Evolutionary conservation across 2,329 filamentous ascomycete genomes (phyloP).

Genomic region (Colletotrichum gigasporum): DNA sequence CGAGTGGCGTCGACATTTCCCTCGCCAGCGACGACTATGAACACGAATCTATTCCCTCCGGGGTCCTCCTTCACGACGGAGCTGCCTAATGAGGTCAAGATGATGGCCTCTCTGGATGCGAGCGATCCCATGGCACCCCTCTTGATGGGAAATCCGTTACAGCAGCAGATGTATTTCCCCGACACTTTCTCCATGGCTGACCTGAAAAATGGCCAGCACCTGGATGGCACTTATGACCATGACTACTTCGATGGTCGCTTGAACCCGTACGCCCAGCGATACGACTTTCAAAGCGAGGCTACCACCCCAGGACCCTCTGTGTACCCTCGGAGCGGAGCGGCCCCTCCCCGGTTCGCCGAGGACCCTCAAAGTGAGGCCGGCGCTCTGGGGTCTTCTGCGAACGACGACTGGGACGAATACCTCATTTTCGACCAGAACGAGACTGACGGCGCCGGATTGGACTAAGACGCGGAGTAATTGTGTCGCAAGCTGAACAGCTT

Average conservation of each 20-base stretch:
- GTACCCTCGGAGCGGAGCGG: no score
- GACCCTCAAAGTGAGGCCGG: no score
- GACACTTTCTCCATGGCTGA: slow-evolving; percentile 8
- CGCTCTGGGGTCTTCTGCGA: no score
- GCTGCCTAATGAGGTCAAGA: slow-evolving; percentile 52
- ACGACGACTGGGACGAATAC: no score
- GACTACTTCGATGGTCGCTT: slow-evolving; percentile 21
- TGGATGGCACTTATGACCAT: slow-evolving; percentile 1
- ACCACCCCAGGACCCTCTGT: slow-evolving; percentile 10
- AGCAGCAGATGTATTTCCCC: slow-evolving; percentile 18
- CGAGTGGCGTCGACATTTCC: slow-evolving; percentile 37
- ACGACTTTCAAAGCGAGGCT: neutral
- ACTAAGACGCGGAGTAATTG: neutral
- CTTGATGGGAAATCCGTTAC: slow-evolving; percentile 24
- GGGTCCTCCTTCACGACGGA: slow-evolving; percentile 52
- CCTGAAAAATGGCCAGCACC: slow-evolving; percentile 6
- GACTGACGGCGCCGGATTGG: neutral
- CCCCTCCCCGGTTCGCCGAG: no score
- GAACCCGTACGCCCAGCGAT: slow-evolving; percentile 19
- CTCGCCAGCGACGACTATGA: slow-evolving; percentile 32
- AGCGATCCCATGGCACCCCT: slow-evolving; percentile 34
- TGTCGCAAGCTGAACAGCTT: neutral
- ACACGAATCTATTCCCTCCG: slow-evolving; percentile 36
- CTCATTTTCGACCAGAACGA: slow-evolving; percentile 33
- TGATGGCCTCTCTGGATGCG: slow-evolving; percentile 48